phyloP scores from a whole-genome alignment of 768 basidiomycete species.

The Cystofilobasidium capitatum region DNA sequence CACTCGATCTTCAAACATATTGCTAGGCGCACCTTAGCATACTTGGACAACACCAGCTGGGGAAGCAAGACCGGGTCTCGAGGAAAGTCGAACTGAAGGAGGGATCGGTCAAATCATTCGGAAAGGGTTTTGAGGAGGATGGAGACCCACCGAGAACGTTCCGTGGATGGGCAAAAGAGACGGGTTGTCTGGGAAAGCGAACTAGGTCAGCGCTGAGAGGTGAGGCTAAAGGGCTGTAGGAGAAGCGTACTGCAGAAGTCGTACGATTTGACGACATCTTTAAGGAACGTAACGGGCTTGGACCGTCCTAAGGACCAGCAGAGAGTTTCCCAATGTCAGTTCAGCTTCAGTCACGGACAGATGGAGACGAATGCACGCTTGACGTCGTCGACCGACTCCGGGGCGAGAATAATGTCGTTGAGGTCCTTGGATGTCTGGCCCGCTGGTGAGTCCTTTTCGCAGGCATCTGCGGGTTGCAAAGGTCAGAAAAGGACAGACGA shows the following conservation, averaged over 20 bases:
- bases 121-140: neutral
- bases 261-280: conserved; percentile 1
- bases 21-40: neutral
- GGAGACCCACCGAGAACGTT: neutral
- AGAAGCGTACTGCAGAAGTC: conserved; percentile 11
- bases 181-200: neutral
- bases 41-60: neutral
- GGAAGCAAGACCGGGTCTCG: neutral
- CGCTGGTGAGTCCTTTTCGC: neutral
- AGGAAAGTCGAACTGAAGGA: neutral
- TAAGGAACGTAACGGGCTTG: neutral
- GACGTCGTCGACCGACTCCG: neutral
- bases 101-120: neutral
- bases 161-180: neutral
- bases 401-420: conserved; percentile 12
- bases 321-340: neutral
- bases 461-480: neutral
- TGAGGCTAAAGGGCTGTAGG: too few relatives aligned
- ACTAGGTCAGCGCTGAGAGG: neutral
- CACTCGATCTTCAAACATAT: neutral
- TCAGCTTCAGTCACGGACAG: neutral
- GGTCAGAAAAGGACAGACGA: neutral
- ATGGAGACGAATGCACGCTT: neutral
- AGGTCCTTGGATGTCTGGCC: neutral
- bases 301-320: neutral